Evolutionary conservation across 2,329 filamentous ascomycete genomes (phyloP).

Genomic region (Davidsoniella virescens): DNA sequence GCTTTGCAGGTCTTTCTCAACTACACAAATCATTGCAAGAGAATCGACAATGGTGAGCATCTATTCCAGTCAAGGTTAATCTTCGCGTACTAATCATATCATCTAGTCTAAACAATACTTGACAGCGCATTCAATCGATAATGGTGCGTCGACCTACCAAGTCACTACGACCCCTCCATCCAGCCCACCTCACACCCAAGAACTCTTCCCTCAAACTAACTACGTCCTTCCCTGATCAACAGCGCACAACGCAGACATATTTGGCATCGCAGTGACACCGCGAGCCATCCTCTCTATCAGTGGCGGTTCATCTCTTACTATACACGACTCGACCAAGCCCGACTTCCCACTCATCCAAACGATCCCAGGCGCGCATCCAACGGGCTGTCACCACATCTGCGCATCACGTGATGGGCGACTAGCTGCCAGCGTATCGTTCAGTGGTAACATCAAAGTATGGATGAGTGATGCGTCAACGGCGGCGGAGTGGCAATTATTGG

Average conservation of each 20-base stretch:
- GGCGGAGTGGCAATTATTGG: conserved; percentile 35
- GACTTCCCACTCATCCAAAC: conserved; percentile 67
- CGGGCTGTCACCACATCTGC: conserved; percentile 82
- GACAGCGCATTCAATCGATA: conserved; percentile 76
- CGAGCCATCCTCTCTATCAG: conserved; percentile 66
- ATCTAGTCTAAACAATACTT: conserved; percentile 92
- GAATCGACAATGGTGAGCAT: too few relatives aligned
- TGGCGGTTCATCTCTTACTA: conserved; percentile 64
- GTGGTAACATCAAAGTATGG: conserved; percentile 80
- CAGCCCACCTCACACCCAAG: neutral
- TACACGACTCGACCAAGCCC: conserved; percentile 58
- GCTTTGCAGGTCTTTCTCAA: too few relatives aligned
- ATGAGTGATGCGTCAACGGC: conserved; percentile 34
- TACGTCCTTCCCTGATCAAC: conserved; percentile 14
- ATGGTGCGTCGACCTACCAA: conserved; percentile 39
- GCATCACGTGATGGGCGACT: conserved; percentile 51
- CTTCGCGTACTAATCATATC: neutral
- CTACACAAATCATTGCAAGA: too few relatives aligned
- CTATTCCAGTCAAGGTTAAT: too few relatives aligned
- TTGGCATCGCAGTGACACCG: conserved; percentile 60
- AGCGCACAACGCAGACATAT: conserved; percentile 78
- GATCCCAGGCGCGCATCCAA: conserved; percentile 61
- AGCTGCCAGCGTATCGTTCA: conserved; percentile 76
- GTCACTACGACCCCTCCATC: neutral
- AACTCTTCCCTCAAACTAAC: neutral